Evolutionary conservation across 805 yeast genomes (phyloP).

Genomic region (Pichia membranifaciens): DNA sequence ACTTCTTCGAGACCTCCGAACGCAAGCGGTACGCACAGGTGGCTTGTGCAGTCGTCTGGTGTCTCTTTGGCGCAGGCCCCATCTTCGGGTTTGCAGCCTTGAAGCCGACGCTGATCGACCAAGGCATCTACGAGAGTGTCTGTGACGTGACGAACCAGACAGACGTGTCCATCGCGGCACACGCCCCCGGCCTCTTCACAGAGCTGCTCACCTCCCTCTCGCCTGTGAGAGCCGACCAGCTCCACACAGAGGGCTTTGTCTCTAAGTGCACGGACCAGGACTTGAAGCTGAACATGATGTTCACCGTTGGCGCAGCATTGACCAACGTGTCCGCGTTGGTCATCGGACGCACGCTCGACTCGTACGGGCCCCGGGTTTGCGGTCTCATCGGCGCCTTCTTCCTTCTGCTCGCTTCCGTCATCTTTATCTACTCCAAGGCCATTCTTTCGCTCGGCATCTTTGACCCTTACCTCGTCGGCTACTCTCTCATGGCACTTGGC

Average conservation of each 20-base stretch:
- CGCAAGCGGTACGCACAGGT: conserved; percentile 37
- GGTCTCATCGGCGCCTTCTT: conserved; percentile 47
- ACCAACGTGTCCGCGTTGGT: conserved; percentile 49
- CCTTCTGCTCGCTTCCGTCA: conserved; percentile 39
- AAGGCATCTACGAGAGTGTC: conserved; percentile 39
- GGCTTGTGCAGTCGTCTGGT: conserved; percentile 48
- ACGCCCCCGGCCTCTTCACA: too few species aligned
- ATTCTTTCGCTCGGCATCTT: conserved; percentile 22
- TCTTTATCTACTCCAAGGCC: conserved; percentile 37
- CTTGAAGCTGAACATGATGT: conserved; percentile 51
- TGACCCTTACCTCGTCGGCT: conserved; percentile 50
- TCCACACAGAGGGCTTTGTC: conserved; percentile 22
- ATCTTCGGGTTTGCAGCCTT: conserved; percentile 57
- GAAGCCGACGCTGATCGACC: conserved; percentile 46
- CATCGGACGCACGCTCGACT: conserved; percentile 45
- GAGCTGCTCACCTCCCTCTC: conserved; percentile 1
- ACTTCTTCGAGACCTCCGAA: conserved; percentile 28
- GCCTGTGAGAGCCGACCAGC: conserved; percentile 8
- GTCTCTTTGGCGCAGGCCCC: conserved; percentile 52
- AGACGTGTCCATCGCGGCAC: not conserved
- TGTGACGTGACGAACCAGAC: conserved; percentile 28
- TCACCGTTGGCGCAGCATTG: conserved; percentile 51
- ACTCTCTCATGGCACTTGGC: conserved; percentile 48
- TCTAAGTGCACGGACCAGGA: conserved; percentile 49
- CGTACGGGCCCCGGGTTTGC: conserved; percentile 47